Evolutionary conservation across 176 grass and related monocot genomes (phyloP).

Genomic region (Raddia guianensis): DNA sequence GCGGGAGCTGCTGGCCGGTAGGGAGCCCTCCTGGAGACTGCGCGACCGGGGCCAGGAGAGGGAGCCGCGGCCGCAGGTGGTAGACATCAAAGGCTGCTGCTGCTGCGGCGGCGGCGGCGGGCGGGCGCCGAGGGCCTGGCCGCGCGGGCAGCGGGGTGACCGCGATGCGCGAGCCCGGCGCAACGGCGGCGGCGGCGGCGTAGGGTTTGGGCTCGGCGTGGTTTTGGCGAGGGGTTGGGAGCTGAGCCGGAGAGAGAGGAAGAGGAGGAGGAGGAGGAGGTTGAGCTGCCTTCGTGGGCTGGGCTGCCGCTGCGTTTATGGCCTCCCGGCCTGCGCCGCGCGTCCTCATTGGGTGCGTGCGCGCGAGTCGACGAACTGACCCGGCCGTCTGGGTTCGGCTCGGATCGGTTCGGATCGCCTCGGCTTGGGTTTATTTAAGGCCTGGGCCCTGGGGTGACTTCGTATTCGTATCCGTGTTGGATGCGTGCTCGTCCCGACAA

Average conservation of each 20-base stretch:
- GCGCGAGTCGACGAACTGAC: not conserved
- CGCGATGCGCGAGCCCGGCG: too few species aligned
- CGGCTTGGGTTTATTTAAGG: too few species aligned
- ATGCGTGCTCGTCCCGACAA: too few species aligned
- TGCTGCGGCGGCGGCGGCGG: not conserved
- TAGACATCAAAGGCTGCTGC: constrained; percentile 53
- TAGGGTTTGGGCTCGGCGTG: constrained; percentile 56
- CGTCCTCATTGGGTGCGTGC: not conserved
- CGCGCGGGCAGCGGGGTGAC: constrained; percentile 1
- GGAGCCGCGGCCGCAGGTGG: constrained; percentile 38
- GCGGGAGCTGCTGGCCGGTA: not conserved
- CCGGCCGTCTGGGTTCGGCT: not conserved
- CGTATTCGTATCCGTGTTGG: not conserved
- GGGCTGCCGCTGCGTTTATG: constrained; percentile 9
- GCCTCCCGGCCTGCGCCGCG: not conserved
- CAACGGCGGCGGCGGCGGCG: not conserved
- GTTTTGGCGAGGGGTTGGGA: constrained; percentile 19
- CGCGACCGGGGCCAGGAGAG: constrained; percentile 44
- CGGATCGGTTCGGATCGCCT: not conserved
- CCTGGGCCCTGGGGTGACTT: not conserved
- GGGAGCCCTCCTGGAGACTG: constrained; percentile 28
- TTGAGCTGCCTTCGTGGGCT: constrained; percentile 9
- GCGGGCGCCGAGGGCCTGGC: constrained; percentile 23
- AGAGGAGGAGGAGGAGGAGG: not conserved
- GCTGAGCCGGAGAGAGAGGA: not conserved